Conservation (phyloP, 192 early-diverging fungal genomes). For the Podila horticola region DNA sequence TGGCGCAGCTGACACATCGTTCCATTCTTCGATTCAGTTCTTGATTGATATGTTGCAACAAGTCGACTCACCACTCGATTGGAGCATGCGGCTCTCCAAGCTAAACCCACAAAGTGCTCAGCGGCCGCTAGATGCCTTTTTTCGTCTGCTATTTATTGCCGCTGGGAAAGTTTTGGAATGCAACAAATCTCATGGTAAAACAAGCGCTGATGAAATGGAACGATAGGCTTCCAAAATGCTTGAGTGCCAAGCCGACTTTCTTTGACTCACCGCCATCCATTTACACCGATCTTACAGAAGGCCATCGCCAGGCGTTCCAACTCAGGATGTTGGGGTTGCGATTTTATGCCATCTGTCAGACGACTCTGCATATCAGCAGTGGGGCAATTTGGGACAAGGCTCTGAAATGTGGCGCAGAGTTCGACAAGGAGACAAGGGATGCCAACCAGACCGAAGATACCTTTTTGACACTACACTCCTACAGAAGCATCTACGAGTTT, state of each 20-base stretch:
- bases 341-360: constrained; percentile 12
- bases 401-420: constrained; percentile 46
- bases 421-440: constrained; percentile 49
- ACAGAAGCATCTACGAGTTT: constrained; percentile 25
- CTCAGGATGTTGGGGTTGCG: constrained; percentile 31
- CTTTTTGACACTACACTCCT: constrained; percentile 10
- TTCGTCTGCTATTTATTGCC: constrained; percentile 47
- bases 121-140: constrained; percentile 54
- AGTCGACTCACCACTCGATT: constrained; percentile 51
- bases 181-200: constrained; percentile 17
- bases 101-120: constrained; percentile 29
- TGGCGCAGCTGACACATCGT: neutral
- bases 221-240: too few species aligned
- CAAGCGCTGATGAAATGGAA: too few species aligned
- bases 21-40: constrained; percentile 27
- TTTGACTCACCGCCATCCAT: too few species aligned
- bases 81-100: constrained; percentile 43
- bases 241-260: too few species aligned
- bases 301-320: constrained; percentile 17
- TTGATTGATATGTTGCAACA: constrained; percentile 51
- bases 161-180: constrained; percentile 31
- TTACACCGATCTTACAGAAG: constrained; percentile 5
- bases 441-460: constrained; percentile 20
- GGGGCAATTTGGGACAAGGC: constrained; percentile 54
- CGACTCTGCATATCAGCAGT: constrained; percentile 6